Base-by-base conservation (phyloP, 78 protist species). In the Cavenderia fasciculata region DNA sequence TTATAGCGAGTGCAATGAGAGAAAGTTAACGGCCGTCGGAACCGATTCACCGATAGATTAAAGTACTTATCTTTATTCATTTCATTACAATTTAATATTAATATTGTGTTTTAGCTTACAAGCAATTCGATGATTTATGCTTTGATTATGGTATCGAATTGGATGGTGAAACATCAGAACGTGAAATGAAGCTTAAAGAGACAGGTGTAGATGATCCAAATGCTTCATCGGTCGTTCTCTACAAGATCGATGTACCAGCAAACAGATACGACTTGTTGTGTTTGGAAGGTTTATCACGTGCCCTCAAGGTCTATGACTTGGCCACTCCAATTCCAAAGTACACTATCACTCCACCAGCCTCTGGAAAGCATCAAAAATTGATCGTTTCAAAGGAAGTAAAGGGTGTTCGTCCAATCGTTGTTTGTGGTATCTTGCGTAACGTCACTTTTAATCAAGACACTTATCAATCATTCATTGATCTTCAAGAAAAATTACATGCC, bases 111-210 rank as follows among this genome's bases (percentile, higher is more conserved):
- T 23, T 75, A 70, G 89, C 89, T 54, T 43, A 69, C 27, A 71
- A 92, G 10, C 95, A 96, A 87, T 97, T 98, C 86, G 95, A 92
- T 29, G 93, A 97, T 31, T 93, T 99, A 1, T 97, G 98, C 88
- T 98, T 99, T 49, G 95, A 95, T 34, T 99, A 95, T 59, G 99
- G 99, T 29, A 84, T 99, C 33, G 99, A 99, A 92, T 96, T 99
- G 33, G 99, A 99, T 75, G 98, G 96, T 1, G 98, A 97, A 43
- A 95, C 77, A 25, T 78, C 93, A 68, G 92, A 74, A 34, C 74
- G 68, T 51, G 56, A 75, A 79, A 94, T 93, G 56, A 38, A n/a
- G 18, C 85, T 49, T 27, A 79, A 95, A 62, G 87, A 82, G 36
- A 85, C 62, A 16, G 93, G 71, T 36, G 95, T 57, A 4, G 87